Evolutionary conservation across 2,329 filamentous ascomycete genomes (phyloP).

Genomic region (Beauveria varroae): DNA sequence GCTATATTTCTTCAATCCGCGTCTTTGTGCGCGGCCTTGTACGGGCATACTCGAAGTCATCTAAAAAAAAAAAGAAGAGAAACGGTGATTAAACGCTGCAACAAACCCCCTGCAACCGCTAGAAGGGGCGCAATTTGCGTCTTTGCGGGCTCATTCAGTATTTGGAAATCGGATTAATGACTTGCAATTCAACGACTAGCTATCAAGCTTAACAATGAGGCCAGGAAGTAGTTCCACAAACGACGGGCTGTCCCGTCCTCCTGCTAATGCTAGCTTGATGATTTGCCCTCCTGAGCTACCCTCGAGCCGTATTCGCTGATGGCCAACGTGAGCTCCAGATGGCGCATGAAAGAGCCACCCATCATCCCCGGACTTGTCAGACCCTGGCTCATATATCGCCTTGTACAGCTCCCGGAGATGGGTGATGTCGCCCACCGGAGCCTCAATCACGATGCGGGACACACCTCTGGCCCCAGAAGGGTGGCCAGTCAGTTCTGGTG

Average conservation of each 20-base stretch:
- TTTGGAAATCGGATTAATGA: too few relatives aligned
- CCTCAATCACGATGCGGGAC: slow-evolving; percentile 32
- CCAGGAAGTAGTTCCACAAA: slow-evolving; percentile 16
- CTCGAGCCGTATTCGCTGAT: slow-evolving; percentile 6
- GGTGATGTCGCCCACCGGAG: slow-evolving; percentile 18
- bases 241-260: slow-evolving; percentile 11
- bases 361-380: neutral
- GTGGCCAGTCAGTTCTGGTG: slow-evolving; percentile 32
- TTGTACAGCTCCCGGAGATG: slow-evolving; percentile 19
- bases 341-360: slow-evolving; percentile 15
- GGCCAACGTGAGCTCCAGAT: slow-evolving; percentile 5
- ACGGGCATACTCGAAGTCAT: too few relatives aligned
- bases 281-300: neutral
- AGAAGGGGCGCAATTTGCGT: too few relatives aligned
- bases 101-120: too few relatives aligned
- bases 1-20: too few relatives aligned
- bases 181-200: neutral
- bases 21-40: too few relatives aligned
- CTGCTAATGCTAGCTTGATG: slow-evolving; percentile 14
- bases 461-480: slow-evolving; percentile 45
- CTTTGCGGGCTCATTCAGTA: too few relatives aligned
- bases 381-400: slow-evolving; percentile 18
- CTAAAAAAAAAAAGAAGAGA: too few relatives aligned
- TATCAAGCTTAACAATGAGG: slow-evolving; percentile 15
- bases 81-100: too few relatives aligned